Evolutionary conservation across 2,329 filamentous ascomycete genomes (phyloP).

Genomic region (Trichoderma polysporum): DNA sequence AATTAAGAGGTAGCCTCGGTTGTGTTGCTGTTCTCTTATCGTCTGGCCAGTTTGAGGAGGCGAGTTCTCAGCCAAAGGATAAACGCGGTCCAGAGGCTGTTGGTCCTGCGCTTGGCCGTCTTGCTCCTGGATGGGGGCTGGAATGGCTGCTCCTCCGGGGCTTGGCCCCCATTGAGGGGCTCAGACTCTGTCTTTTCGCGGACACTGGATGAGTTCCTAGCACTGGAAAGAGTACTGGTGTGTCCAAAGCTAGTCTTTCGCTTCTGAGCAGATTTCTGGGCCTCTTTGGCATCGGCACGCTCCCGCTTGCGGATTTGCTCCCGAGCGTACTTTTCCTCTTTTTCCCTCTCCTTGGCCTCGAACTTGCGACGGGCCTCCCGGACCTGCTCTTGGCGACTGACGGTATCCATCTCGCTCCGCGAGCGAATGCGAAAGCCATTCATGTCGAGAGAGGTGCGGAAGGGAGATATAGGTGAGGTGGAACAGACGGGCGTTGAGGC

Average conservation of each 20-base stretch:
- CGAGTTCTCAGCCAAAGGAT: slow-evolving; percentile 63
- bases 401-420: slow-evolving; percentile 59
- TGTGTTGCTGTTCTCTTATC: slow-evolving; percentile 31
- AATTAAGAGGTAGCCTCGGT: neutral
- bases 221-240: slow-evolving; percentile 32
- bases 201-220: slow-evolving; percentile 29
- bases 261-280: slow-evolving; percentile 45
- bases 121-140: slow-evolving; percentile 43
- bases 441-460: slow-evolving; percentile 60
- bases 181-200: slow-evolving; percentile 42
- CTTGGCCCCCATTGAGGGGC: slow-evolving; percentile 30
- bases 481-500: slow-evolving; percentile 28
- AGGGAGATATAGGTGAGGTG: slow-evolving; percentile 45
- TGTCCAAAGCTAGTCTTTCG: slow-evolving; percentile 41
- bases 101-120: slow-evolving; percentile 59
- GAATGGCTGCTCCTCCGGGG: slow-evolving; percentile 47
- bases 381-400: slow-evolving; percentile 55
- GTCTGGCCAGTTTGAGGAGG: slow-evolving; percentile 42
- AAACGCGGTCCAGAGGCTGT: slow-evolving; percentile 62
- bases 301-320: slow-evolving; percentile 59
- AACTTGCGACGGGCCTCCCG: slow-evolving; percentile 62
- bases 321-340: slow-evolving; percentile 62
- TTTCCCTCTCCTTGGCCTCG: slow-evolving; percentile 59
- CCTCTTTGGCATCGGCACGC: slow-evolving; percentile 58
- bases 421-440: slow-evolving; percentile 59